Evolutionary conservation across 208 protist genomes (phyloP).

Genomic region (Acanthamoeba triangularis): DNA sequence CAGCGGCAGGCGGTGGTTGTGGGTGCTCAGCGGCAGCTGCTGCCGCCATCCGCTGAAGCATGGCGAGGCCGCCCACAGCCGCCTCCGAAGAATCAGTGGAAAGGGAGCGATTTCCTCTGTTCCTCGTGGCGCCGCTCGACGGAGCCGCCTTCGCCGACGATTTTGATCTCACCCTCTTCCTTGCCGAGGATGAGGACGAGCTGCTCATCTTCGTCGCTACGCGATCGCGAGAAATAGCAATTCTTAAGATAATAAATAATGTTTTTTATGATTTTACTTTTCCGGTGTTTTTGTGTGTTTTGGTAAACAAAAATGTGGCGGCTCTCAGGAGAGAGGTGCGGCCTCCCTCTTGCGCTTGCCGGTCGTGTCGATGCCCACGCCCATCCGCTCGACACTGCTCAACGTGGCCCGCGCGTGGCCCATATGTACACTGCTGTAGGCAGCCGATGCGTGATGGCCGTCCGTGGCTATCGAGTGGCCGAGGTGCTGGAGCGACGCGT

Average conservation of each 20-base stretch:
- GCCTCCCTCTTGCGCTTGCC: background rate
- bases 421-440: background rate
- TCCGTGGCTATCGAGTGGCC: background rate
- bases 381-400: background rate
- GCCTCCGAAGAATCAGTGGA: background rate
- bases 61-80: background rate
- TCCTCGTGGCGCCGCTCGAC: background rate
- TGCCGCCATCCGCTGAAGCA: background rate
- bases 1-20: background rate
- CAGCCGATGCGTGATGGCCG: no score
- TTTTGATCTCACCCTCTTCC: background rate
- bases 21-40: background rate
- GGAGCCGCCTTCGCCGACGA: background rate
- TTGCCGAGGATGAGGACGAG: background rate
- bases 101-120: background rate
- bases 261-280: no score
- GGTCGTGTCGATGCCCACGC: background rate
- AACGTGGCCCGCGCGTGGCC: background rate
- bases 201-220: background rate
- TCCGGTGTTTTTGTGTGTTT: background rate
- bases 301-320: background rate
- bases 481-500: no score
- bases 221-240: background rate
- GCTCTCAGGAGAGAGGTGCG: background rate
- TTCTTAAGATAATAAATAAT: background rate